phyloP scores from a whole-genome alignment of 345 rosid genomes.

The Theobroma cacao region DNA sequence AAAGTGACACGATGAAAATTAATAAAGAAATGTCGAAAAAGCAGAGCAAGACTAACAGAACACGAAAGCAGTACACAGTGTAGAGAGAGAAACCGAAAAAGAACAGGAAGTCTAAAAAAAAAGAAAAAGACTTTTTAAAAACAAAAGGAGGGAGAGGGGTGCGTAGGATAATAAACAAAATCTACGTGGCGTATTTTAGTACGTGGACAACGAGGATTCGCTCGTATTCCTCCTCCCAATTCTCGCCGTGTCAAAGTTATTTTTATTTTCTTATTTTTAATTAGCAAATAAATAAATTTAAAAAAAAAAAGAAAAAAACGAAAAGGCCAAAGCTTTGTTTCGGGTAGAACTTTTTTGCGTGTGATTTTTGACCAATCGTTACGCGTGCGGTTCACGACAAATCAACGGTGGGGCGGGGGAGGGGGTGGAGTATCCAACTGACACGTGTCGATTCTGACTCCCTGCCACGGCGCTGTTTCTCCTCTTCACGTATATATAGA shows the following conservation, averaged over 20 bases:
- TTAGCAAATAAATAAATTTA: not conserved
- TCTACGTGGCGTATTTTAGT: slow-evolving; percentile 51
- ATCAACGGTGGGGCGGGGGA: slow-evolving; percentile 23
- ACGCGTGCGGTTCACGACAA: slow-evolving; percentile 76
- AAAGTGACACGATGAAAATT: slow-evolving; percentile 4
- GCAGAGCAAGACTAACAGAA: slow-evolving; percentile 37
- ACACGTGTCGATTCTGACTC: slow-evolving; percentile 21
- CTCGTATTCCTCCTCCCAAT: not conserved
- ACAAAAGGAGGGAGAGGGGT: slow-evolving; percentile 24
- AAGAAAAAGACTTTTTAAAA: not conserved
- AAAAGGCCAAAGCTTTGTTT: not conserved
- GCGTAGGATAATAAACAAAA: slow-evolving; percentile 16
- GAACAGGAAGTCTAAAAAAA: not conserved
- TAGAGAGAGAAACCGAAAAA: not conserved
- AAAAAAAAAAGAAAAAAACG: not conserved
- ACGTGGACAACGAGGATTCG: slow-evolving; percentile 38
- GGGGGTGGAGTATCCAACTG: slow-evolving; percentile 3
- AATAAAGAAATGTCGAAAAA: slow-evolving; percentile 21
- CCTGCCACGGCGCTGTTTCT: slow-evolving; percentile 37
- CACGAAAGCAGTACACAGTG: slow-evolving; percentile 44
- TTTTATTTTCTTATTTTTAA: not conserved
- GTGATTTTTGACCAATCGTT: slow-evolving; percentile 51
- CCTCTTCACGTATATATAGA: no score
- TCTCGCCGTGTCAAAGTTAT: slow-evolving; percentile 10
- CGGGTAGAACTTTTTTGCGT: slow-evolving; percentile 27